Evolutionary conservation across 495 filamentous ascomycete genomes (phyloP), one percentile per base, ranked within the genome.

Genomic region (Penicillium tannophilum): DNA sequence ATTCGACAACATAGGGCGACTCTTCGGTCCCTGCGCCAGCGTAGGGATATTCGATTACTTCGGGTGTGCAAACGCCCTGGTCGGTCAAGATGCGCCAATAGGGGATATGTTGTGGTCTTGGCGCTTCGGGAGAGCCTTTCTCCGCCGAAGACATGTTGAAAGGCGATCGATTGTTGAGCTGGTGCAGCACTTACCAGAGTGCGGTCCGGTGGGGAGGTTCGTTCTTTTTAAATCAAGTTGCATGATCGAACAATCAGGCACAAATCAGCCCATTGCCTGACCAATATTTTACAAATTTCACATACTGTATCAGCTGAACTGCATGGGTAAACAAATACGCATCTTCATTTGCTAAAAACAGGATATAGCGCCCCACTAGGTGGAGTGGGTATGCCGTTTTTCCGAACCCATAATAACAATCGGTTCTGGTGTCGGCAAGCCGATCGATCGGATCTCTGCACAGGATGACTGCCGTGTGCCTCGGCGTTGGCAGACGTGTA

Each of bases 1-100:
- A 90, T 43, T 84, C 80, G 61, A 91, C 84, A 24, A 89, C 62
- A 61, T 83, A 91, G 1, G 88, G 88, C 23, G 87, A 79, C 4
- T 84, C 81, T 43, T 78, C 70, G 6, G 86, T 90, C 43, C 88
- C 88, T 3, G 76, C 64, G 6, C 88, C 88, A 26, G 69, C 61
- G 65, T 89, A 90, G 0, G 71, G 58, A 56, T 79, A 30, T 1
- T 60, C 52, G 41, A 82, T 56, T 31, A 90, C 79, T 43, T 77
- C 75, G 6, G 67, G 60, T 11, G 71, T 71, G 23, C 69, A 52
- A 19, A 57, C 59, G n/a, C 64, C 58, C 33, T 69, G 68, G 47
- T 73, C 68, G 28, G 61, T 33, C 14, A 73, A 24, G 6, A 71
- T 28, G 2, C 68, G 64, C 70, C 70, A 71, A 58, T 69, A 63